Evolutionary conservation across 441 rosid genomes (phyloP).

Genomic region (Jatropha multifida): DNA sequence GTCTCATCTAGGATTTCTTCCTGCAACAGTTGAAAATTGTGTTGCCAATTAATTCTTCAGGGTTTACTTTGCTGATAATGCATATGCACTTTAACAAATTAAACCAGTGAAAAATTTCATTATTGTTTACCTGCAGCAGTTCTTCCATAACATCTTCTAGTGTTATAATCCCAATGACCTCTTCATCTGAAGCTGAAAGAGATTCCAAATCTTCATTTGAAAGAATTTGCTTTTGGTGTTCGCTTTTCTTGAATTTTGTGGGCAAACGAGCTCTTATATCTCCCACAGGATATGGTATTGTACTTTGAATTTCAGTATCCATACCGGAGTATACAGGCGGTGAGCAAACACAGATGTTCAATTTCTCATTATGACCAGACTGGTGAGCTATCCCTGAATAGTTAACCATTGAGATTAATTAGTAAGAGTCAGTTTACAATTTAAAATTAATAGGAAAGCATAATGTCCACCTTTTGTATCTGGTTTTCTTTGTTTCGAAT

Average conservation of each 20-base stretch:
- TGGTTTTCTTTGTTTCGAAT: conserved; percentile 10
- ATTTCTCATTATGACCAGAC: conserved; percentile 26
- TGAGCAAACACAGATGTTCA: conserved; percentile 26
- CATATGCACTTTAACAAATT: not conserved
- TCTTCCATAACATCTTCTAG: conserved; percentile 93
- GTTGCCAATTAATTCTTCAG: not conserved
- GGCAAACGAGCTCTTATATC: conserved; percentile 14
- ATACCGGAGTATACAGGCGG: conserved; percentile 24
- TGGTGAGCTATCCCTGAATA: conserved; percentile 30
- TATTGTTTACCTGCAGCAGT: conserved; percentile 59
- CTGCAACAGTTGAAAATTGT: conserved; percentile 32
- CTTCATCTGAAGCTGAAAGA: conserved; percentile 39
- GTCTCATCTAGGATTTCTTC: conserved; percentile 89
- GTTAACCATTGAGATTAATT: not conserved
- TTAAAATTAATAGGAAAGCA: too few relatives aligned
- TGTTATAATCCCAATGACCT: conserved; percentile 74
- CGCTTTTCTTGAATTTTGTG: conserved; percentile 17
- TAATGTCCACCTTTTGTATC: conserved; percentile 28
- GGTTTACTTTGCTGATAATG: not conserved
- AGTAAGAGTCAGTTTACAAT: too few relatives aligned
- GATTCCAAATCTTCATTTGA: conserved; percentile 36
- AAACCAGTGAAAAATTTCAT: not conserved
- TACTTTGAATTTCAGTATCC: conserved; percentile 28
- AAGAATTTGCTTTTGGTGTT: conserved; percentile 17
- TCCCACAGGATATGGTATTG: conserved; percentile 6